These are phyloP conservation scores for Chamaenerion angustifolium DNA, from an alignment of 345 rosid species.

Conservation along the genomic window DNA sequence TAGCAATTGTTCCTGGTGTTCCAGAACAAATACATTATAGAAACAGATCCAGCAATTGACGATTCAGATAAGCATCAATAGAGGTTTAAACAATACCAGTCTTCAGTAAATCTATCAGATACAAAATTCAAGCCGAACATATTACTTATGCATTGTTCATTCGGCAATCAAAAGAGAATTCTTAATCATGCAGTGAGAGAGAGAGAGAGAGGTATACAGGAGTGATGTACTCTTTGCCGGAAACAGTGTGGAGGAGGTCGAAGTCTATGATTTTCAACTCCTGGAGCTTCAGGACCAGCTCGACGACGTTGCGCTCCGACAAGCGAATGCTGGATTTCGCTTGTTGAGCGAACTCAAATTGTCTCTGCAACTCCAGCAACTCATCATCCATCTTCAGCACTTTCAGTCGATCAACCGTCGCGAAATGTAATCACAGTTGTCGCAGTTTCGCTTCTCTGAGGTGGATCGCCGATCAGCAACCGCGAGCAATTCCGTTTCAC, in stretches of 20 bases:
- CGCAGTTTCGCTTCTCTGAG: no score
- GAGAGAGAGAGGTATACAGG: slow-evolving; percentile 26
- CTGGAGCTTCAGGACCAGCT: slow-evolving; percentile 88
- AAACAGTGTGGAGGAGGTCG: slow-evolving; percentile 93
- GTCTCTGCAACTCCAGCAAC: slow-evolving; percentile 71
- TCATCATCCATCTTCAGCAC: slow-evolving; percentile 61
- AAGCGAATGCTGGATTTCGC: slow-evolving; percentile 80
- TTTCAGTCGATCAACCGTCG: background rate
- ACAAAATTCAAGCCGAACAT: no score
- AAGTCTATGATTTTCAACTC: slow-evolving; percentile 86
- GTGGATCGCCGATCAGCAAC: no score
- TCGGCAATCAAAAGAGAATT: background rate
- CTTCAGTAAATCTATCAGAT: no score
- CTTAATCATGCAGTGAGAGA: background rate
- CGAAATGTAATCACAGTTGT: no score
- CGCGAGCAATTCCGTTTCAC: no score
- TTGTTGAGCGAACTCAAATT: slow-evolving; percentile 87
- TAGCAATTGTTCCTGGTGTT: slow-evolving; percentile 66
- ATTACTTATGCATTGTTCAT: no score
- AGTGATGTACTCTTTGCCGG: slow-evolving; percentile 94
- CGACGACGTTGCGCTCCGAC: slow-evolving; percentile 92
- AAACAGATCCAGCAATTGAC: background rate
- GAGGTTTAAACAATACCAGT: no score
- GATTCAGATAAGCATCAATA: background rate
- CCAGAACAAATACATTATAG: background rate